These are phyloP conservation scores for Mrakia blollopis DNA, from an alignment of 768 basidiomycete species.

Conservation along the genomic window DNA sequence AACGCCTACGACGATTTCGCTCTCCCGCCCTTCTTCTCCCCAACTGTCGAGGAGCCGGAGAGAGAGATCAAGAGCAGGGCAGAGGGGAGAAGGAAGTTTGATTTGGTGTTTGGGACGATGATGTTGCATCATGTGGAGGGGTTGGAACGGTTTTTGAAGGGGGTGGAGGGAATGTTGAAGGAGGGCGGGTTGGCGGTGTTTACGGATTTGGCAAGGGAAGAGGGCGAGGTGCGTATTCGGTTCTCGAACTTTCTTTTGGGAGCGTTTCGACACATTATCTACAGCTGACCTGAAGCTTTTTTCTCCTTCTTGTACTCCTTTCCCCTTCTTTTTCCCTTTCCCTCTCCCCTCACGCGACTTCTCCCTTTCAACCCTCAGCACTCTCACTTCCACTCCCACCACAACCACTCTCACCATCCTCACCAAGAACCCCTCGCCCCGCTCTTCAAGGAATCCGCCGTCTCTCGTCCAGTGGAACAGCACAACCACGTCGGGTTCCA, in stretches of 20 bases:
- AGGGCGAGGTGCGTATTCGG: neutral
- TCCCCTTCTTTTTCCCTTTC: neutral
- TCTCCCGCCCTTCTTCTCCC: neutral
- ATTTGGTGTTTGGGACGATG: neutral
- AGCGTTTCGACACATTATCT: too few species aligned
- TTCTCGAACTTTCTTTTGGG: too few species aligned
- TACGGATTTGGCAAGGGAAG: neutral
- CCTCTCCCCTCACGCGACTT: neutral
- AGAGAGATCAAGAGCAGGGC: neutral
- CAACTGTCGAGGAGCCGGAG: neutral
- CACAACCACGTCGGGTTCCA: neutral
- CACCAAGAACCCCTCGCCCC: neutral
- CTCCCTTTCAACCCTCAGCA: neutral
- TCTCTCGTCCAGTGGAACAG: neutral
- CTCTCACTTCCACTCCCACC: neutral
- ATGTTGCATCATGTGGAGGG: slow-evolving; percentile 3
- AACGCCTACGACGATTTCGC: neutral
- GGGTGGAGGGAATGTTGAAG: neutral
- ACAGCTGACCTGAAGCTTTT: neutral
- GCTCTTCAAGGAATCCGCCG: neutral
- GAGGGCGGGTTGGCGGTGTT: neutral
- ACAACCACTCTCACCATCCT: neutral
- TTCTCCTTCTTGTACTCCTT: neutral
- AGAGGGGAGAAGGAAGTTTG: neutral
- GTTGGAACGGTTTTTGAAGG: neutral